Conservation (phyloP, 331 rosid species). For the Rosa hybrid region DNA sequence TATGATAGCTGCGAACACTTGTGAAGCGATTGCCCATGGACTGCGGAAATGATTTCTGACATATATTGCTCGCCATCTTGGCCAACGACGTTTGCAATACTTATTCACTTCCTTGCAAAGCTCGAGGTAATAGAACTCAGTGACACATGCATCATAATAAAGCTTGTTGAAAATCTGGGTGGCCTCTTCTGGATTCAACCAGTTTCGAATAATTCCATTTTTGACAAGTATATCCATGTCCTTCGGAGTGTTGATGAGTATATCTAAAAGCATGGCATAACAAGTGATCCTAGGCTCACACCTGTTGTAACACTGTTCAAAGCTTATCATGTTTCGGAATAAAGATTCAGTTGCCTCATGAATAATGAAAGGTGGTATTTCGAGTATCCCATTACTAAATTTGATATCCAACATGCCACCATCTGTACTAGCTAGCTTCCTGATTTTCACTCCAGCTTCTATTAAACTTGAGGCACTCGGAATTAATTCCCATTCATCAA, state of each 20-base stretch:
- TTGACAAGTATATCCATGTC: background rate
- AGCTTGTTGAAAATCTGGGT: background rate
- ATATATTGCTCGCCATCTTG: background rate
- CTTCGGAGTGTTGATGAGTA: background rate
- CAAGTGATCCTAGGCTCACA: too few relatives aligned
- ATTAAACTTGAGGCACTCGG: too few relatives aligned
- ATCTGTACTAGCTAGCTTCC: too few relatives aligned
- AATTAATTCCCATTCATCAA: too few relatives aligned
- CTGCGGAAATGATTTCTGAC: slow-evolving; percentile 5
- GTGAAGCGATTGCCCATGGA: background rate
- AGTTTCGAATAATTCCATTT: background rate
- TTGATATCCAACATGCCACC: too few relatives aligned
- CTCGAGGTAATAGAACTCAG: background rate
- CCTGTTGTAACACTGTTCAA: too few relatives aligned
- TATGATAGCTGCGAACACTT: background rate
- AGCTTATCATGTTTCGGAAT: too few relatives aligned
- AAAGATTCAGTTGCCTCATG: too few relatives aligned
- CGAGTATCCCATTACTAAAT: too few relatives aligned
- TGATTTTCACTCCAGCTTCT: too few relatives aligned
- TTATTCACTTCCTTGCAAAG: background rate
- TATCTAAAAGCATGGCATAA: background rate
- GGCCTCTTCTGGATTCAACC: background rate
- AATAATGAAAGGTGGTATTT: too few relatives aligned
- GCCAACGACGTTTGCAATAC: background rate
- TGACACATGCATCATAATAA: background rate